A percentile compares a stretch with the other conserved stretches of the same genome.
Conservation (phyloP, 164 flowering plant species). For the Aristolochia contorta region DNA sequence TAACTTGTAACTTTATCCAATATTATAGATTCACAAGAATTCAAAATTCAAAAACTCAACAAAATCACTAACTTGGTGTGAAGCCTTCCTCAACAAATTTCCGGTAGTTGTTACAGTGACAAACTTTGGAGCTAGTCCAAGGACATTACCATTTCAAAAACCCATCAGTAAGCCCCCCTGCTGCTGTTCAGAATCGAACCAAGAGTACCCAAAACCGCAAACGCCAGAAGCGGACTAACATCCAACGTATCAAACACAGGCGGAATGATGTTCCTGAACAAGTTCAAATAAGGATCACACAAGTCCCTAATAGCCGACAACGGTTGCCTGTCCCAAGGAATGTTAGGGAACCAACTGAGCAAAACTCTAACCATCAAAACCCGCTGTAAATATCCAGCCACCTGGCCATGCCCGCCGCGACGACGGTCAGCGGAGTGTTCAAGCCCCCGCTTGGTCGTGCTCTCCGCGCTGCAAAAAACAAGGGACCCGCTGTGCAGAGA, state of each 20-base stretch:
- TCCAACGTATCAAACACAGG: conserved; percentile 73
- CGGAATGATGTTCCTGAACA: conserved; percentile 80
- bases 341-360: conserved; percentile 99
- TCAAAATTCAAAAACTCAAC: neutral
- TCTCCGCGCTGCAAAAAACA: conserved; percentile 54
- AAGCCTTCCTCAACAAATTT: neutral
- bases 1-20: no score
- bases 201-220: conserved; percentile 64
- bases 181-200: conserved; percentile 43
- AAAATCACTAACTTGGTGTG: neutral
- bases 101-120: neutral
- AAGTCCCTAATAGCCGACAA: conserved; percentile 79
- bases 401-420: conserved; percentile 76
- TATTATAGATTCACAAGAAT: no score
- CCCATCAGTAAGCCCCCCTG: conserved; percentile 16
- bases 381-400: conserved; percentile 93
- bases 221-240: conserved; percentile 81
- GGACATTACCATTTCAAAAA: neutral
- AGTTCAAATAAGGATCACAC: conserved; percentile 83
- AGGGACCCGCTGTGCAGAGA: conserved; percentile 37
- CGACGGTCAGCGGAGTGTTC: conserved; percentile 73
- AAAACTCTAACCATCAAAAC: conserved; percentile 88
- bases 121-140: no score
- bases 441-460: conserved; percentile 33
- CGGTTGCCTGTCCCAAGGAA: conserved; percentile 93